Evolutionary conservation across 2,329 filamentous ascomycete genomes (phyloP).

Genomic region (Microcera coccophila): DNA sequence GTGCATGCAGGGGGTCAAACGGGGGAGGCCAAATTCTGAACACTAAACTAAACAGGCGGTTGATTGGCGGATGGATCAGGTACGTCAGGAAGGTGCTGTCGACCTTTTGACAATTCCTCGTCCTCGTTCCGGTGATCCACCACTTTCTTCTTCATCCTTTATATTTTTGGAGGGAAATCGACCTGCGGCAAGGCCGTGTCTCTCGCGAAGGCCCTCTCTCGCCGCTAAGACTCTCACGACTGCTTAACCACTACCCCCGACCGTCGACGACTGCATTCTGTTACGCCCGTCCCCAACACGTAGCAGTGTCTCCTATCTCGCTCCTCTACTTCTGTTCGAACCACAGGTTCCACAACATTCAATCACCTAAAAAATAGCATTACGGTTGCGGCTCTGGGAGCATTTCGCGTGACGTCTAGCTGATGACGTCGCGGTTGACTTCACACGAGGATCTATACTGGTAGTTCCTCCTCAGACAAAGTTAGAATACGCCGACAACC

Average conservation of each 20-base stretch:
- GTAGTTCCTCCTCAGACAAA: conserved; percentile 15
- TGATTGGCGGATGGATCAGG: neutral
- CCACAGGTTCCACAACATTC: conserved; percentile 18
- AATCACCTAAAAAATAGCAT: conserved; percentile 8
- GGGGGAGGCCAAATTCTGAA: conserved; percentile 6
- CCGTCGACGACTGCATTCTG: neutral
- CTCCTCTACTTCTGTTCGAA: conserved; percentile 16
- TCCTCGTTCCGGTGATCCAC: neutral
- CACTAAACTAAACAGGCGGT: neutral
- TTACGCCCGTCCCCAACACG: conserved; percentile 13
- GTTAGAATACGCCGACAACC: conserved; percentile 19
- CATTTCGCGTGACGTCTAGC: conserved; percentile 8
- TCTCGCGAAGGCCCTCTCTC: neutral
- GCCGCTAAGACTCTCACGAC: no score
- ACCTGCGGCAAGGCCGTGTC: neutral
- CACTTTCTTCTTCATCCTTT: neutral
- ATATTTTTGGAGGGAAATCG: neutral
- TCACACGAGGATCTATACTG: conserved; percentile 15
- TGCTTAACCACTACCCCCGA: no score
- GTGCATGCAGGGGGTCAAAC: conserved; percentile 22
- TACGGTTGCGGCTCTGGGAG: conserved; percentile 10
- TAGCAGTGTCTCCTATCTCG: conserved; percentile 22
- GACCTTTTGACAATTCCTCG: neutral
- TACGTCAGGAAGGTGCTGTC: neutral
- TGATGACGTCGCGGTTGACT: conserved; percentile 27